These are phyloP conservation scores for Sclerotinia trifoliorum DNA, from an alignment of 2,329 filamentous ascomycete genomes.

Conservation along the genomic window DNA sequence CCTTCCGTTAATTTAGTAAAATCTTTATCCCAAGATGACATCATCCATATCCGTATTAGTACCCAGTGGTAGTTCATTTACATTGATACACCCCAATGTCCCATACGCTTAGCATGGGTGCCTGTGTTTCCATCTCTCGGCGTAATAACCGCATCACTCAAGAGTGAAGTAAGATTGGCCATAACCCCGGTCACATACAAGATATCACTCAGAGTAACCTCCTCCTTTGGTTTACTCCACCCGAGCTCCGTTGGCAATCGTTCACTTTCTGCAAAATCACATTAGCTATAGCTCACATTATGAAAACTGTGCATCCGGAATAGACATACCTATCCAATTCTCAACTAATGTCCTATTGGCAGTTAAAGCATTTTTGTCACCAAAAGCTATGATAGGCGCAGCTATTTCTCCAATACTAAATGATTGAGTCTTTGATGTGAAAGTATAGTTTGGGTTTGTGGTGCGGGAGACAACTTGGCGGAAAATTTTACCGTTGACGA, in stretches of 20 bases:
- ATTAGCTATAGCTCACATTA: neutral
- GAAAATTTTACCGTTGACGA: conserved; percentile 1
- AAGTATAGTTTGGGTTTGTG: conserved; percentile 1
- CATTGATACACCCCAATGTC: neutral
- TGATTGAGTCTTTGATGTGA: neutral
- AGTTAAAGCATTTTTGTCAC: neutral
- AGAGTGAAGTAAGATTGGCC: neutral
- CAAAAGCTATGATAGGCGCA: conserved; percentile 1
- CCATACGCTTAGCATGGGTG: neutral
- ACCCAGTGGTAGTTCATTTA: neutral
- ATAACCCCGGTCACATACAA: neutral
- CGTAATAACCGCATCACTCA: neutral
- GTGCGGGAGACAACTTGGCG: neutral
- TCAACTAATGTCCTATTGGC: neutral
- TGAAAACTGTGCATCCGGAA: rapidly evolving
- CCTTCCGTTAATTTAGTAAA: neutral
- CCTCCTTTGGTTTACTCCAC: neutral
- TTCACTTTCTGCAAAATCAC: conserved; percentile 6
- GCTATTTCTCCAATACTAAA: conserved; percentile 16
- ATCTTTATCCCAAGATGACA: neutral
- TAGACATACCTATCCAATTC: conserved; percentile 8
- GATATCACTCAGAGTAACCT: neutral
- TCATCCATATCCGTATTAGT: neutral
- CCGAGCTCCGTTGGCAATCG: neutral
- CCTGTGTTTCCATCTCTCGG: neutral